These are phyloP conservation scores for Amanita inopinata DNA, from an alignment of 768 basidiomycete species.

Conservation along the genomic window DNA sequence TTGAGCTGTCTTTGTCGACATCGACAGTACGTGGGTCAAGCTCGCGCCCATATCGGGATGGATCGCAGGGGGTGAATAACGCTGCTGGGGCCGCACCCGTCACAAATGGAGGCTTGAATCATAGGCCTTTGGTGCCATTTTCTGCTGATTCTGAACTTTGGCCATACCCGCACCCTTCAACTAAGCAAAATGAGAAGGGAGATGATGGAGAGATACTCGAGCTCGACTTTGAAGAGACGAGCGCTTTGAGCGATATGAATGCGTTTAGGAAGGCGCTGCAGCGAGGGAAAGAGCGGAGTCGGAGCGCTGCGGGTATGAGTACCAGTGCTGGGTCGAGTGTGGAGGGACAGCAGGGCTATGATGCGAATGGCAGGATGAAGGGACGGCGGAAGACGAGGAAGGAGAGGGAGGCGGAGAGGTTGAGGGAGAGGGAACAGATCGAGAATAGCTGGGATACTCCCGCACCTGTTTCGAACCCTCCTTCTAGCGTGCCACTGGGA, in stretches of 20 bases:
- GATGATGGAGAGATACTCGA: constrained; percentile 52
- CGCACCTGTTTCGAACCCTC: constrained; percentile 4
- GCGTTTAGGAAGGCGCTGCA: constrained; percentile 35
- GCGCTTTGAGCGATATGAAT: constrained; percentile 59
- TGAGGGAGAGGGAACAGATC: constrained; percentile 36
- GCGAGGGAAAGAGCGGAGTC: constrained; percentile 4
- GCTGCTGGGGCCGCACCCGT: neutral
- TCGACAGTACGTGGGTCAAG: constrained; percentile 4
- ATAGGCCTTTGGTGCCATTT: constrained; percentile 48
- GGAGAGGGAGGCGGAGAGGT: constrained; percentile 19
- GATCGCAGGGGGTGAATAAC: neutral
- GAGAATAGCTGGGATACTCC: constrained; percentile 53
- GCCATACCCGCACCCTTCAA: constrained; percentile 51
- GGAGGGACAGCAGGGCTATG: constrained; percentile 19
- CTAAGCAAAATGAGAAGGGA: constrained; percentile 22
- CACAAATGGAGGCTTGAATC: constrained; percentile 15
- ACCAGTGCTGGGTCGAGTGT: neutral
- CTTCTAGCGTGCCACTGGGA: neutral
- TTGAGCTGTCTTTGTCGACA: constrained; percentile 2
- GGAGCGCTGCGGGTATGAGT: neutral
- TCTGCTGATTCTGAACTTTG: constrained; percentile 57
- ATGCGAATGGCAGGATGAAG: constrained; percentile 10
- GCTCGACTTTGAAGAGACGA: constrained; percentile 66
- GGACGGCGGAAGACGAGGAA: constrained; percentile 19
- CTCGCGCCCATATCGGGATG: neutral